Base-by-base conservation (phyloP, 148 eudicot species). In the Oxyria digyna region DNA sequence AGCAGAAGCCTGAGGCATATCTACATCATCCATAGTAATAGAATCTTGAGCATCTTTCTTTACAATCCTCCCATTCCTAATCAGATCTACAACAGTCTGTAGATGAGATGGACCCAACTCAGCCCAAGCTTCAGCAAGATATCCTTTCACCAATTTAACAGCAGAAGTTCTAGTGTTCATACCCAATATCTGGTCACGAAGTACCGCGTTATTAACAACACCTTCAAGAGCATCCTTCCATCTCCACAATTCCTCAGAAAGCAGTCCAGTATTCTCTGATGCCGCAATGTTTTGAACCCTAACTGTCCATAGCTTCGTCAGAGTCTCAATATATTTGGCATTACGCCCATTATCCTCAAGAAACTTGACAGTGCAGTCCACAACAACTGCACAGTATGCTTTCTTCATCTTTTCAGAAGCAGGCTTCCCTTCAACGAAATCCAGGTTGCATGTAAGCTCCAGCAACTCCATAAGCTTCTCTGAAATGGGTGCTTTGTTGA, bases 371-470 rank as follows among this genome's bases (percentile, higher is more conserved):
- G 89, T 86, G 31, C 84, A 85, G 42, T 82, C 85, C 29, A 89
- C 83, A 0, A 91, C 96, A 41, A 85, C 91, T 0, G 77, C 62
- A 33, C 89, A 87, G 63, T 90, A 87, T 32, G 94, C 94, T 0
- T 17, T 50, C 43, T 84, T 87, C 85, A 87, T 69, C 43, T 74
- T 54, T 3, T 72, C 77, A 8, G 81, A 76, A 69, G 72, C 66
- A n/a, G 20, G 42, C 42, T 65, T 68, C 0, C 80, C 81, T 20
- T 71, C 42, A 41, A 41, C 41, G 26, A 42, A 66, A 13, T 86
- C 83, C 26, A 86, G 18, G 33, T 82, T 82, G 23, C 79, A 83
- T 21, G 85, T 54, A 12, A 69, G 72, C 71, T 88, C 91, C 8
- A 91, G 43, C 6, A 77, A 32, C 1, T 73, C 84, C 17, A 91